These are phyloP conservation scores for Candida insectorum DNA, from an alignment of 805 yeast species.

Conservation along the genomic window DNA sequence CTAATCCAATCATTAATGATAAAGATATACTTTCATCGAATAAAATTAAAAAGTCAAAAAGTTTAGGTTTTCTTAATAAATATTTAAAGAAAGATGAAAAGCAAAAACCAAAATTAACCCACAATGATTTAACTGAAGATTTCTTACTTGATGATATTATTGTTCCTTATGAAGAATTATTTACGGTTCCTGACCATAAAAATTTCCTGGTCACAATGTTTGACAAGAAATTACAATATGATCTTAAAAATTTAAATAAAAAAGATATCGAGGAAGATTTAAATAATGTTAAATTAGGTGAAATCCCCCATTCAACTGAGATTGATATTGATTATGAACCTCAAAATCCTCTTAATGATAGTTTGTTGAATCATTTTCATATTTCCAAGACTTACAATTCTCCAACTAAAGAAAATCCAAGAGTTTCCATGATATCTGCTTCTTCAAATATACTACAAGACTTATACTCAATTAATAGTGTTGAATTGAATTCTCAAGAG, in stretches of 20 bases:
- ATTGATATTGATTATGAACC: slow-evolving; percentile 1
- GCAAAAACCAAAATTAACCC: not conserved
- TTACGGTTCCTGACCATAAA: too few species aligned
- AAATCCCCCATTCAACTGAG: slow-evolving; percentile 5
- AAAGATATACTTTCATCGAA: too few species aligned
- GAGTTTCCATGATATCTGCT: not conserved
- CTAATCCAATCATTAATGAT: too few species aligned
- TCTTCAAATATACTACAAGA: slow-evolving; percentile 6
- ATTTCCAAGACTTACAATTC: not conserved
- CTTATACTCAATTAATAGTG: slow-evolving; percentile 2
- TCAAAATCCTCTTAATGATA: slow-evolving; percentile 1
- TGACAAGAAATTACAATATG: not conserved
- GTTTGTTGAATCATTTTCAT: slow-evolving; percentile 6
- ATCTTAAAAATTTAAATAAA: not conserved
- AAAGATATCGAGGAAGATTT: not conserved
- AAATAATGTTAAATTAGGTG: too few species aligned
- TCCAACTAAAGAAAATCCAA: not conserved
- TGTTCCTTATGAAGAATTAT: slow-evolving; percentile 4
- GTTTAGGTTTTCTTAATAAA: not conserved
- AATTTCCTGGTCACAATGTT: not conserved
- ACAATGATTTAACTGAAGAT: not conserved
- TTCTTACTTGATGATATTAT: slow-evolving; percentile 1
- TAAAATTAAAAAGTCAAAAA: too few species aligned
- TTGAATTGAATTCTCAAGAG: not conserved
- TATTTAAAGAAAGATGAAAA: not conserved